Conservation (phyloP, 305 asterid species). For the Nicotiana rustica region DNA sequence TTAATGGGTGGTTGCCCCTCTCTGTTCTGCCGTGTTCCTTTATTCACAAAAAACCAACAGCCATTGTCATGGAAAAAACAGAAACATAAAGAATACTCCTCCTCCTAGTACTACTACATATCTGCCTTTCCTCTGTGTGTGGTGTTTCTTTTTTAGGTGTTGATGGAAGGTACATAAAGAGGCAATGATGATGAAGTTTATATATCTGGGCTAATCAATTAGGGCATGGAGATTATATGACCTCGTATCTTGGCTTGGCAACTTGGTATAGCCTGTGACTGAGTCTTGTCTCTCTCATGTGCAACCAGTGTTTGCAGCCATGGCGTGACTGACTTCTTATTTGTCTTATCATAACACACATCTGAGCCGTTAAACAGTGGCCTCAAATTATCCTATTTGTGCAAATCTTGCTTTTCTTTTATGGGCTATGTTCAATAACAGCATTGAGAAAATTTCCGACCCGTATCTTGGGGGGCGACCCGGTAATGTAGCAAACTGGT, state of each 20-base stretch:
- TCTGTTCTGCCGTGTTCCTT: conserved; percentile 32
- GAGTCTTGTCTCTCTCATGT: not conserved
- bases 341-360: not conserved
- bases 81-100: not conserved
- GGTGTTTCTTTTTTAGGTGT: not conserved
- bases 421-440: not conserved
- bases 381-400: too few species aligned
- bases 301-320: conserved; percentile 45
- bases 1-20: conserved; percentile 29
- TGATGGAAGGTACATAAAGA: not conserved
- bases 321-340: conserved; percentile 32
- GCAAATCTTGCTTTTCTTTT: not conserved
- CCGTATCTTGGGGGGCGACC: conserved; percentile 4
- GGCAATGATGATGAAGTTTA: conserved; percentile 26
- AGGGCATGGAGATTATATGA: conserved; percentile 19
- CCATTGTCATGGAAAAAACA: not conserved
- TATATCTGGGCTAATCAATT: not conserved
- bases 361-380: conserved; percentile 17
- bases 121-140: too few species aligned
- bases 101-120: too few species aligned
- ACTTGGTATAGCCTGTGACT: conserved; percentile 23
- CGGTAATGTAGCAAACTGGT: not conserved
- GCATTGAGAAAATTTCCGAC: not conserved
- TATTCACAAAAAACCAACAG: not conserved
- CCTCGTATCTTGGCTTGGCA: conserved; percentile 29